Evolutionary conservation across 108 stramenopile species (phyloP).

Genomic region (Parietichytrium sp.): DNA sequence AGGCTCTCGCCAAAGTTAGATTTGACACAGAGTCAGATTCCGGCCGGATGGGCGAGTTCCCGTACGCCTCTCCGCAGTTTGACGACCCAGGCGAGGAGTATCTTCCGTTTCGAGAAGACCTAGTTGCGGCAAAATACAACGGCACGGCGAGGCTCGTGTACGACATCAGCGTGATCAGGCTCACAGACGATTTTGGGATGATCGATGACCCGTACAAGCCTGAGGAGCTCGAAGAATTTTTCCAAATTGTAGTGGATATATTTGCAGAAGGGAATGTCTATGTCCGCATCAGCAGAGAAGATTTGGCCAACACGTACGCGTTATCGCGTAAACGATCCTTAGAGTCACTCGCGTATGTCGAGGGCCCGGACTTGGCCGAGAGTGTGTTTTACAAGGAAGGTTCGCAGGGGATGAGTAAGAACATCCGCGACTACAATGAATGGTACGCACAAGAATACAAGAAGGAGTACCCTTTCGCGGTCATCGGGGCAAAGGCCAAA

Average conservation of each 20-base stretch:
- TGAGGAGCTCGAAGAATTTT: neutral
- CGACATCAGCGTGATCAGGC: slow-evolving; percentile 7
- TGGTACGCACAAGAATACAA: neutral
- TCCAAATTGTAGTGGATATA: neutral
- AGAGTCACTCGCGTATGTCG: slow-evolving; percentile 1
- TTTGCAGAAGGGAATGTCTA: neutral
- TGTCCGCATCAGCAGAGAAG: slow-evolving; percentile 11
- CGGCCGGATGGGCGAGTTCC: too few species aligned
- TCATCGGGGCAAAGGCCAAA: neutral
- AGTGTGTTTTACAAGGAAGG: neutral
- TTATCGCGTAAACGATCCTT: neutral
- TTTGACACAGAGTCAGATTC: too few species aligned
- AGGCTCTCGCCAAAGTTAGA: too few species aligned
- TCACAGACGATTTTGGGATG: neutral
- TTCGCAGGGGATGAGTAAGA: neutral
- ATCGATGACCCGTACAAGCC: neutral
- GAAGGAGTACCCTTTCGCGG: neutral
- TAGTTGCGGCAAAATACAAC: neutral
- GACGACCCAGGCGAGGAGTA: neutral
- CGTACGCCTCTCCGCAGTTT: neutral
- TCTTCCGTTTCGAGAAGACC: neutral
- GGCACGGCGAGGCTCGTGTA: neutral
- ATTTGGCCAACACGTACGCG: slow-evolving; percentile 3
- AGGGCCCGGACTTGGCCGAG: slow-evolving; percentile 13
- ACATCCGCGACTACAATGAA: too few species aligned